Evolutionary conservation across 768 basidiomycete species (phyloP).

Genomic region (Suillus placidus): DNA sequence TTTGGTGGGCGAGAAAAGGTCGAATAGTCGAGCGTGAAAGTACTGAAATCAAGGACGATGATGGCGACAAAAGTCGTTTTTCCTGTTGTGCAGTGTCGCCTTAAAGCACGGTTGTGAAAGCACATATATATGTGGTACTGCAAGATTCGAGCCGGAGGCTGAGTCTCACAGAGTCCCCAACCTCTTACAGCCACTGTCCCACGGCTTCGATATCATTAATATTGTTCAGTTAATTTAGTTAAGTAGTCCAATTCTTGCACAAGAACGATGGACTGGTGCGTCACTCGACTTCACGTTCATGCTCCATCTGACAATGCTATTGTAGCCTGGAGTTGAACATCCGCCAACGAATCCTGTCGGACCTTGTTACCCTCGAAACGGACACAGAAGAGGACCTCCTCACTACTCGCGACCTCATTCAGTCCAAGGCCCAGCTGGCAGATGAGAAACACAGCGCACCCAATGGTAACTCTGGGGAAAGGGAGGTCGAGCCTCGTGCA

Average conservation of each 20-base stretch:
- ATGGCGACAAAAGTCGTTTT: no score
- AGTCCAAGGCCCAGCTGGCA: constrained; percentile 59
- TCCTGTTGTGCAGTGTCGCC: no score
- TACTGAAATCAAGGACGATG: not conserved
- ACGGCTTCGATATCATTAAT: no score
- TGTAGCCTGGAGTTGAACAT: constrained; percentile 77
- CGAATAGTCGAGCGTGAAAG: not conserved
- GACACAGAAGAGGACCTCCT: constrained; percentile 48
- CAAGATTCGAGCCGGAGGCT: no score
- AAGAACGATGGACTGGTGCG: constrained; percentile 53
- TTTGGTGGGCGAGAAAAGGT: not conserved
- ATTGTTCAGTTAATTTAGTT: not conserved
- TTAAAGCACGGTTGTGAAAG: no score
- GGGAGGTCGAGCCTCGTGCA: constrained; percentile 29
- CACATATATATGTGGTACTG: no score
- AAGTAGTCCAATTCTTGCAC: not conserved
- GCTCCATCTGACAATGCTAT: constrained; percentile 8
- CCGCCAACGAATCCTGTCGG: constrained; percentile 72
- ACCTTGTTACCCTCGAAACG: constrained; percentile 64
- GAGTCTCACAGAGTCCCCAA: no score
- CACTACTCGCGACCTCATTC: constrained; percentile 58
- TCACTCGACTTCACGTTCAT: constrained; percentile 6
- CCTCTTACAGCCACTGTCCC: no score
- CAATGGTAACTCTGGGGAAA: constrained; percentile 26
- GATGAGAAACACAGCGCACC: constrained; percentile 18